Evolutionary conservation across 1,139 yeast species (phyloP).

Genomic region (Meyerozyma carpophila): DNA sequence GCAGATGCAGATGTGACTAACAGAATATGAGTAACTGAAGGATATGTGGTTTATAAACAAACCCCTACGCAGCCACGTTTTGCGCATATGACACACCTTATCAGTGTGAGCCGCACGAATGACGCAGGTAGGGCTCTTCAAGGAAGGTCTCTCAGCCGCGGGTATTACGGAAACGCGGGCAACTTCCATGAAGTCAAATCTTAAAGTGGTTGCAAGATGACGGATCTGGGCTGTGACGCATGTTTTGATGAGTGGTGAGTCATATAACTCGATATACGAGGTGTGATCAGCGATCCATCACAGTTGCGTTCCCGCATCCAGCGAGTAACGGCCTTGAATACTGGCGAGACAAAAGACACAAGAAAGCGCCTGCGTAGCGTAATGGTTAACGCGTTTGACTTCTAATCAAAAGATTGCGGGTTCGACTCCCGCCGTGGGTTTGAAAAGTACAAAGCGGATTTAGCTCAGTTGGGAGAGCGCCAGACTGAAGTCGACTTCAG

Average conservation of each 20-base stretch:
- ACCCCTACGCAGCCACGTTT: not conserved
- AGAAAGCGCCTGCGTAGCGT: slow-evolving; percentile 38
- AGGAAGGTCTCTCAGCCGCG: not conserved
- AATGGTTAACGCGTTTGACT: slow-evolving; percentile 47
- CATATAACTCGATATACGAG: not conserved
- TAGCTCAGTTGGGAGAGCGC: slow-evolving; percentile 19
- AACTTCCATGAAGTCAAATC: too few relatives aligned
- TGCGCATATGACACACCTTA: not conserved
- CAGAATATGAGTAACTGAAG: not conserved
- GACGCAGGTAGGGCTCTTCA: not conserved
- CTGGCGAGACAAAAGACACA: not conserved
- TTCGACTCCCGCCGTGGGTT: slow-evolving; percentile 47
- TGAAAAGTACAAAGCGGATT: slow-evolving; percentile 10
- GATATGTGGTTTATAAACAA: not conserved
- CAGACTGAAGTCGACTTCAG: slow-evolving; percentile 12
- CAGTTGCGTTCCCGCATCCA: too few relatives aligned
- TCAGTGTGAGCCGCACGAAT: not conserved
- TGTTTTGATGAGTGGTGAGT: not conserved
- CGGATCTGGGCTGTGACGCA: too few relatives aligned
- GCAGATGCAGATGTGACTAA: not conserved
- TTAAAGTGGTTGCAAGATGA: too few relatives aligned
- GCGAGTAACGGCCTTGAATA: not conserved
- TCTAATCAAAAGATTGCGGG: slow-evolving; percentile 46
- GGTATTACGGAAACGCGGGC: not conserved
- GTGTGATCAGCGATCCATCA: too few relatives aligned